phyloP scores from a whole-genome alignment of 2,329 filamentous ascomycete genomes.

The Epichloe scottii region DNA sequence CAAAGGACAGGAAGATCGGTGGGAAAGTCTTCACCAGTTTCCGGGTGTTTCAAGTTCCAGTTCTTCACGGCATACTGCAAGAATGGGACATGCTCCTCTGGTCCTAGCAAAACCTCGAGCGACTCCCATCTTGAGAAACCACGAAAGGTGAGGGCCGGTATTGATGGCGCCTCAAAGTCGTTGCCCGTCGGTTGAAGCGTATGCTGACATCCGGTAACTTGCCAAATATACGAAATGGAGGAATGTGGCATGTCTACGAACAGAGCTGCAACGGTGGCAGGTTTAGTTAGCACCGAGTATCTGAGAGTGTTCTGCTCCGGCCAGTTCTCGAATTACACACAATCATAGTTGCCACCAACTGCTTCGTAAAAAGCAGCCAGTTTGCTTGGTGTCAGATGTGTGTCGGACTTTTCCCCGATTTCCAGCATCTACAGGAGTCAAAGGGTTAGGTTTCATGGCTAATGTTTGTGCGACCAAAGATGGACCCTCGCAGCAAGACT shows the following conservation, averaged over 20 bases:
- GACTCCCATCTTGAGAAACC: slow-evolving; percentile 93
- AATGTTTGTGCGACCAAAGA: neutral
- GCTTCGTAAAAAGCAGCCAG: slow-evolving; percentile 65
- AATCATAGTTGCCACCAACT: slow-evolving; percentile 65
- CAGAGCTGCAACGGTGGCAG: slow-evolving; percentile 34
- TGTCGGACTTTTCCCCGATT: slow-evolving; percentile 43
- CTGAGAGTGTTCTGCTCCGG: neutral
- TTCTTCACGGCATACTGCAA: slow-evolving; percentile 67
- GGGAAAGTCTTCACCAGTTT: slow-evolving; percentile 58
- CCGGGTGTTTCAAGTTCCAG: slow-evolving; percentile 64
- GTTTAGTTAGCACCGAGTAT: slow-evolving; percentile 1
- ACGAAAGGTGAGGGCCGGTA: slow-evolving; percentile 70
- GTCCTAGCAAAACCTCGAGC: slow-evolving; percentile 76
- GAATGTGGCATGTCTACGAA: slow-evolving; percentile 64
- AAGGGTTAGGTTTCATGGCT: slow-evolving; percentile 9
- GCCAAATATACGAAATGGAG: slow-evolving; percentile 84
- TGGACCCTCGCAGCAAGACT: neutral
- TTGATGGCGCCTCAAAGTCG: slow-evolving; percentile 60
- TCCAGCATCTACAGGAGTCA: slow-evolving; percentile 33
- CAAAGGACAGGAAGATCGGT: slow-evolving; percentile 43
- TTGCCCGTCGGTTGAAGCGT: slow-evolving; percentile 63
- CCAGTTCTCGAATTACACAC: slow-evolving; percentile 22
- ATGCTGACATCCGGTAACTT: slow-evolving; percentile 82
- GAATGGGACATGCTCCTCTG: slow-evolving; percentile 76
- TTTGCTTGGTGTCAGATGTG: slow-evolving; percentile 50